A percentile compares a stretch with the other conserved stretches of the same genome.
phyloP scores from a whole-genome alignment of 2,329 filamentous ascomycete genomes.

The Arachnopeziza araneosa region DNA sequence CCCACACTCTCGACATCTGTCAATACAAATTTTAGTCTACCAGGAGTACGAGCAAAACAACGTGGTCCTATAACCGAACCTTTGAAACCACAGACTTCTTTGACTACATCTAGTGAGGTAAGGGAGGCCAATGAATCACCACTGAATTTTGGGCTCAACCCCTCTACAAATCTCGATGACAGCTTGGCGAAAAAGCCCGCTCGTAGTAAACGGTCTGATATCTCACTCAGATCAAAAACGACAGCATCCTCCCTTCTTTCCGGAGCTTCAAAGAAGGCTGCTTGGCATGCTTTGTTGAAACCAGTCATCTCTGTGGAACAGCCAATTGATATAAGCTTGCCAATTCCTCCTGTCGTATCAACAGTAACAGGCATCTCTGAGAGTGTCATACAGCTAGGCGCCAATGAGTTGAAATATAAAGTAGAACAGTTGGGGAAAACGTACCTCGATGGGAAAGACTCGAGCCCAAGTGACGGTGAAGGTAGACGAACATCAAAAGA shows the following conservation, averaged over 20 bases:
- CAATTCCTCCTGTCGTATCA: constrained; percentile 21
- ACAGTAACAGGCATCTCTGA: constrained; percentile 5
- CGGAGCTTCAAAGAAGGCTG: constrained; percentile 20
- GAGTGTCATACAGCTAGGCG: neutral
- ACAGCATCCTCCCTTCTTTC: constrained; percentile 23
- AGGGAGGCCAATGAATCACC: neutral
- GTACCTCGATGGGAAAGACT: neutral
- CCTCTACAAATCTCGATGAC: neutral
- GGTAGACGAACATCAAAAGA: neutral
- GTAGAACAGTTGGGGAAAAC: neutral
- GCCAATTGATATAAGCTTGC: constrained; percentile 20
- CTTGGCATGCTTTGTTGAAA: constrained; percentile 25
- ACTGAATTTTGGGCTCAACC: neutral
- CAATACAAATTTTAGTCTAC: constrained; percentile 26
- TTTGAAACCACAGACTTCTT: constrained; percentile 1
- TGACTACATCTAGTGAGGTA: neutral
- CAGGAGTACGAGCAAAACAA: constrained; percentile 19
- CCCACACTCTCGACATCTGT: constrained; percentile 18
- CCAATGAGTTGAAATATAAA: neutral
- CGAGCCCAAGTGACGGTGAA: neutral
- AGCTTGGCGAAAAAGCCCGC: neutral
- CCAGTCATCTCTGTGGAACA: constrained; percentile 14
- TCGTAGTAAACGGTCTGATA: constrained; percentile 13
- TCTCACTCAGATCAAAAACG: constrained; percentile 13
- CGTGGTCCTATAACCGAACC: neutral